Conservation (phyloP, 371 early-diverging fungal species). For the Rhizopus stolonifer region DNA sequence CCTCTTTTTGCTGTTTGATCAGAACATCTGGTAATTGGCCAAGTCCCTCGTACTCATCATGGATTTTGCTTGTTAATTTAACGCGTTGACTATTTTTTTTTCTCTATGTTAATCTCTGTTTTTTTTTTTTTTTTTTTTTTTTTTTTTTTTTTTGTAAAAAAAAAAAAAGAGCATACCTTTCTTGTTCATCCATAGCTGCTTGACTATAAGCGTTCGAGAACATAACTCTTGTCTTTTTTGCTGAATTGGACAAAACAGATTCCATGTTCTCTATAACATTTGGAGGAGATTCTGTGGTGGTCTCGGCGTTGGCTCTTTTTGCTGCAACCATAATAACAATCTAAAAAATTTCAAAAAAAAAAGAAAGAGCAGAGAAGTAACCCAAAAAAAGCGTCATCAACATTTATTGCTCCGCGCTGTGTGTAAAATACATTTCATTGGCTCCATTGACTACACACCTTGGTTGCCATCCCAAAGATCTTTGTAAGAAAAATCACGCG, state of each 20-base stretch:
- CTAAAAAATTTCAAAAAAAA: conserved; percentile 4
- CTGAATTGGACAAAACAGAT: conserved; percentile 43
- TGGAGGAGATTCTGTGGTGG: conserved; percentile 8
- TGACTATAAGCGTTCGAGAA: conserved; percentile 57
- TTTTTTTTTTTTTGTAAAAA: neutral
- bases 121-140: neutral
- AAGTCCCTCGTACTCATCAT: conserved; percentile 71
- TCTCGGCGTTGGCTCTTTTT: conserved; percentile 24
- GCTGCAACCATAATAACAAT: conserved; percentile 24
- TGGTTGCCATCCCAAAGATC: too few species aligned
- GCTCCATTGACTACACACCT: too few species aligned
- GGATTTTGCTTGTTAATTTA: conserved; percentile 72
- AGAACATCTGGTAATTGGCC: conserved; percentile 65
- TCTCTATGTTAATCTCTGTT: neutral
- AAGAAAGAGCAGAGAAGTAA: conserved; percentile 8
- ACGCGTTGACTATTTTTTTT: conserved; percentile 66
- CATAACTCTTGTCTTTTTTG: conserved; percentile 57
- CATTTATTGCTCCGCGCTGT: neutral
- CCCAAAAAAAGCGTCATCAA: conserved; percentile 5
- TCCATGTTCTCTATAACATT: conserved; percentile 23
- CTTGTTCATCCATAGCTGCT: conserved; percentile 57
- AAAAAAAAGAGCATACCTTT: conserved; percentile 35
- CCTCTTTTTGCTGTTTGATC: conserved; percentile 57
- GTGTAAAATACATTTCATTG: too few species aligned
- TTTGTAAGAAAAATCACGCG: too few species aligned